Conservation (phyloP, 2,329 filamentous ascomycete species). For the Sporothrix phasma region DNA sequence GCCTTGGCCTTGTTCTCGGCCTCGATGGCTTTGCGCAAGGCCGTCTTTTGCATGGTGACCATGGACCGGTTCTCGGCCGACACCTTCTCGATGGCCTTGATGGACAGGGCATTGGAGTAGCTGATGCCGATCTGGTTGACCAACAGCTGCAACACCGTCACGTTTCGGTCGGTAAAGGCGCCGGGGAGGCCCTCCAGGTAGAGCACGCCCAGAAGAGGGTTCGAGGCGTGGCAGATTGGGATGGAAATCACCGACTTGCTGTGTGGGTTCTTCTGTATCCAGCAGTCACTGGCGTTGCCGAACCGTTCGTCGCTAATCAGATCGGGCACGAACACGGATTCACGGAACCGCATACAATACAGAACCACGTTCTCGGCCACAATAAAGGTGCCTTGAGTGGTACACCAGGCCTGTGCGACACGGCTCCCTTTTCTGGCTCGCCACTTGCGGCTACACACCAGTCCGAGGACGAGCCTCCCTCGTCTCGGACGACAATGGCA, state of each 20-base stretch:
- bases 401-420: slow-evolving; percentile 55
- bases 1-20: slow-evolving; percentile 68
- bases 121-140: slow-evolving; percentile 71
- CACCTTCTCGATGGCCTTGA: slow-evolving; percentile 65
- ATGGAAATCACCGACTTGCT: slow-evolving; percentile 72
- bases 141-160: slow-evolving; percentile 56
- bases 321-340: slow-evolving; percentile 64
- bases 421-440: slow-evolving; percentile 58
- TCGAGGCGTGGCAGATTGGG: slow-evolving; percentile 63
- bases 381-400: slow-evolving; percentile 53
- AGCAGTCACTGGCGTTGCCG: slow-evolving; percentile 60
- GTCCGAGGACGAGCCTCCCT: slow-evolving; percentile 36
- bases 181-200: slow-evolving; percentile 68
- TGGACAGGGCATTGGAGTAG: slow-evolving; percentile 56
- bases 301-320: slow-evolving; percentile 67
- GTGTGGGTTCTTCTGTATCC: slow-evolving; percentile 56
- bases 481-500: slow-evolving; percentile 64
- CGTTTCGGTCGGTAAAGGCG: slow-evolving; percentile 65
- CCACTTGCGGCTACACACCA: slow-evolving; percentile 70
- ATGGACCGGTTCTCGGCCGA: slow-evolving; percentile 70
- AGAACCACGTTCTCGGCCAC: slow-evolving; percentile 69
- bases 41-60: slow-evolving; percentile 65
- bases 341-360: slow-evolving; percentile 67
- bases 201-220: slow-evolving; percentile 60
- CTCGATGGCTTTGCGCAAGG: slow-evolving; percentile 59